These are phyloP conservation scores for Hymenoscyphus albidus DNA, from an alignment of 2,329 filamentous ascomycete genomes.

Conservation along the genomic window DNA sequence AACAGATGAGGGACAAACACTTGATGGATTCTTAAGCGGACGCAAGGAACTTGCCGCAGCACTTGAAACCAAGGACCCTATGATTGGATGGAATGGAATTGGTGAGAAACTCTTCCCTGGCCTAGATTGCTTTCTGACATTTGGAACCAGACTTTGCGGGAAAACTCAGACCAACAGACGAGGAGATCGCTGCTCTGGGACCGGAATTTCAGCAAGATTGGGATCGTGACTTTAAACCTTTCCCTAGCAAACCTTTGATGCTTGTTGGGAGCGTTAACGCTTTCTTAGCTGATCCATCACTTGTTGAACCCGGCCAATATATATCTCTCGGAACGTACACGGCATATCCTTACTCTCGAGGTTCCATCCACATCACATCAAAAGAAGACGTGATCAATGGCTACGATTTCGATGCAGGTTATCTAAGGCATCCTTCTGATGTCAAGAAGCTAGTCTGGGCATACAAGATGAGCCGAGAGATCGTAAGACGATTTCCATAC, in stretches of 20 bases:
- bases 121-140: constrained; percentile 1
- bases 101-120: constrained; percentile 20
- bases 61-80: constrained; percentile 44
- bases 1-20: constrained; percentile 44
- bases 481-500: constrained; percentile 51
- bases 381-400: constrained; percentile 40
- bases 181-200: constrained; percentile 50
- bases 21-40: constrained; percentile 51
- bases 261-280: constrained; percentile 49
- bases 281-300: constrained; percentile 43
- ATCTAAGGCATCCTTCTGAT: constrained; percentile 53
- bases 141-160: constrained; percentile 43
- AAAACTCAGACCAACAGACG: constrained; percentile 53
- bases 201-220: constrained; percentile 50
- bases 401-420: constrained; percentile 55
- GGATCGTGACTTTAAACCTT: constrained; percentile 49
- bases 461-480: constrained; percentile 63
- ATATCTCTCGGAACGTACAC: constrained; percentile 51
- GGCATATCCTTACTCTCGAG: constrained; percentile 58
- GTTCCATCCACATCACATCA: constrained; percentile 55
- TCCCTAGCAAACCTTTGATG: constrained; percentile 38
- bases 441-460: constrained; percentile 56
- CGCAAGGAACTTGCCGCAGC: constrained; percentile 44
- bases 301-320: constrained; percentile 45
- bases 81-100: constrained; percentile 55